Conservation (phyloP, 2,329 filamentous ascomycete species). For the Eutypa lata region DNA sequence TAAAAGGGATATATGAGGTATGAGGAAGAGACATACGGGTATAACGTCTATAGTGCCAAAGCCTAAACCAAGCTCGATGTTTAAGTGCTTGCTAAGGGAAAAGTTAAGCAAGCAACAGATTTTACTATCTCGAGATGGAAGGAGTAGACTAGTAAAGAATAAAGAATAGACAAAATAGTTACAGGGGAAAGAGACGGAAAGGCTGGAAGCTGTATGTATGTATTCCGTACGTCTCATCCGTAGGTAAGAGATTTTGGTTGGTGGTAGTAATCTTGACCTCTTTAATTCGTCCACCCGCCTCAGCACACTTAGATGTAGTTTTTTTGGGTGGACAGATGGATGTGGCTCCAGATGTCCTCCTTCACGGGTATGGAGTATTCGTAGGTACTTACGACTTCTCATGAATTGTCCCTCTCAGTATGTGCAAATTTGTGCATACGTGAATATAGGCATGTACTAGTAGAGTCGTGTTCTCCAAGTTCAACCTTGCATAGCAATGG, state of each 20-base stretch:
- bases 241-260: neutral
- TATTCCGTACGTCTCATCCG: neutral
- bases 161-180: neutral
- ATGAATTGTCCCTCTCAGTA: no score
- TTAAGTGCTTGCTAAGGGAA: neutral
- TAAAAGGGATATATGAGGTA: neutral
- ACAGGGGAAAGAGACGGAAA: neutral
- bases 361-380: no score
- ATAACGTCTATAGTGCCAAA: neutral
- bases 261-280: neutral
- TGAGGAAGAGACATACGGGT: neutral
- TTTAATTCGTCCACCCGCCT: neutral
- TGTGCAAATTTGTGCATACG: neutral
- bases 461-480: neutral
- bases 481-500: conserved; percentile 5
- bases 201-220: neutral
- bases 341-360: no score
- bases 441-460: neutral
- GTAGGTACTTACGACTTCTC: no score
- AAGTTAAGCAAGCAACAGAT: neutral
- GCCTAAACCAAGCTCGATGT: neutral
- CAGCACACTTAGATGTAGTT: neutral
- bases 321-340: neutral
- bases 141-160: neutral
- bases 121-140: neutral